Base-by-base conservation (phyloP, 2,329 filamentous ascomycete species). In the Sporothrix phasma region DNA sequence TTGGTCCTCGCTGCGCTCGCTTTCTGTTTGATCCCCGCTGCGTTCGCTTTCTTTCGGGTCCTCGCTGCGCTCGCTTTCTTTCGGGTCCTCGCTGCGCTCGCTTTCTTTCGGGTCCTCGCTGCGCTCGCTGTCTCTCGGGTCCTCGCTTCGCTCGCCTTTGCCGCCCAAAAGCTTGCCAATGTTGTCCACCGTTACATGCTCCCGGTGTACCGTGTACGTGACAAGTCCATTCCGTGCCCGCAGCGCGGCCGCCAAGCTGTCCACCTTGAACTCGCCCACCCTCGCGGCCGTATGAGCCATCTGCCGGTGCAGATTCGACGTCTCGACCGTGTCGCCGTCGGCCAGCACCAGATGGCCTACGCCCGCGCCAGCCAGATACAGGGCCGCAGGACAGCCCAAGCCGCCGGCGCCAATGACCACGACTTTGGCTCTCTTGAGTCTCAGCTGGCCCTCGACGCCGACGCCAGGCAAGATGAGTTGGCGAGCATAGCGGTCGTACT, bases 281-380 rank as follows among this genome's bases (percentile, higher is more conserved):
- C 84, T 84, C 3, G 79, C 77, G 0, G 86, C 89, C 2, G 82
- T 81, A 73, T 99, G 93, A 37, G 92, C 83, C 60, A 97, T 85
- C 76, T 99, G 94, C 0, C 94, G 87, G 77, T 97, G 94, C 15
- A 99, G 80, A 72, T 99, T 99, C 31, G 92, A 96, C 17, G 82
- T 77, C 73, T 97, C 94, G 34, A 99, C 93, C 0, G 80, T 80
- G 75, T 99, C 94, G 3, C 89, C 92, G 72, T 99, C 94, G 26
- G 94, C 84, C 7, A 99, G 78, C 0, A 93, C 92, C 19, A 99
- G 75, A 0, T 81, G 89, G 8, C 92, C 92, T 1, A 97, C 82
- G 0, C 94, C 94, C 1, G 94, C 89, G 24, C 91, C 93, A 10
- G 92, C 90, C 1, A 99, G 84, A 72, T 99, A 99, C n/a, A 89